These are phyloP conservation scores for Chamaecrista fasciculata DNA, from an alignment of 306 rosid species.

Conservation along the genomic window DNA sequence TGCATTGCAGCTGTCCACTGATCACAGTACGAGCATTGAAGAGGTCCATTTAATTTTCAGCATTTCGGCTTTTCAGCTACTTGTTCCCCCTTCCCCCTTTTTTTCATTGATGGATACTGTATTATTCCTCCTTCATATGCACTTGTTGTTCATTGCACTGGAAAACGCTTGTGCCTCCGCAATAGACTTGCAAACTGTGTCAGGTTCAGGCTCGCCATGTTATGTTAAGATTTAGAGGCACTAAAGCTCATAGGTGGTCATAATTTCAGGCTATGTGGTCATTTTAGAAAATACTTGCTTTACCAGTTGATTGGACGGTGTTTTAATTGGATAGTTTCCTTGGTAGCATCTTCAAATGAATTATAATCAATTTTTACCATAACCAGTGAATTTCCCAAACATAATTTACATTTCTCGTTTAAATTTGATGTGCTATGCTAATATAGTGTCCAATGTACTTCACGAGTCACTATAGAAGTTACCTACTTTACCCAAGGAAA, in stretches of 20 bases:
- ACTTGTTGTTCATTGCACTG: not conserved
- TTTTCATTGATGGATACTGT: not conserved
- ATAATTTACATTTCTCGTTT: not conserved
- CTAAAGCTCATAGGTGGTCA: not conserved
- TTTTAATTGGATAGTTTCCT: not conserved
- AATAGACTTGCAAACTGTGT: not conserved
- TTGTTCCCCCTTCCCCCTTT: not conserved
- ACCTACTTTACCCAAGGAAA: not conserved
- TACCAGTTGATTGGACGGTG: not conserved
- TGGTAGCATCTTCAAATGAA: not conserved
- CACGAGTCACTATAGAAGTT: not conserved
- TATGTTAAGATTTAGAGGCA: not conserved
- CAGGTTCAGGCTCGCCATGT: not conserved
- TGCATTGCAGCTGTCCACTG: slow-evolving; percentile 88
- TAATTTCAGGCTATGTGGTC: not conserved
- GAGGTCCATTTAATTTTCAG: slow-evolving; percentile 47
- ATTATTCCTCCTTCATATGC: not conserved
- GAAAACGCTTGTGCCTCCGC: not conserved
- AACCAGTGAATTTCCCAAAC: slow-evolving; percentile 5
- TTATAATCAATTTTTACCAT: not conserved
- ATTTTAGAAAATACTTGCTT: not conserved
- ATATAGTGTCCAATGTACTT: not conserved
- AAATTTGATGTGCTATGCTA: not conserved
- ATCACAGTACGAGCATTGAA: slow-evolving; percentile 83
- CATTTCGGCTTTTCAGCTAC: slow-evolving; percentile 21